Conservation (phyloP, 2,329 filamentous ascomycete species). For the Colletotrichum ledebouriae region DNA sequence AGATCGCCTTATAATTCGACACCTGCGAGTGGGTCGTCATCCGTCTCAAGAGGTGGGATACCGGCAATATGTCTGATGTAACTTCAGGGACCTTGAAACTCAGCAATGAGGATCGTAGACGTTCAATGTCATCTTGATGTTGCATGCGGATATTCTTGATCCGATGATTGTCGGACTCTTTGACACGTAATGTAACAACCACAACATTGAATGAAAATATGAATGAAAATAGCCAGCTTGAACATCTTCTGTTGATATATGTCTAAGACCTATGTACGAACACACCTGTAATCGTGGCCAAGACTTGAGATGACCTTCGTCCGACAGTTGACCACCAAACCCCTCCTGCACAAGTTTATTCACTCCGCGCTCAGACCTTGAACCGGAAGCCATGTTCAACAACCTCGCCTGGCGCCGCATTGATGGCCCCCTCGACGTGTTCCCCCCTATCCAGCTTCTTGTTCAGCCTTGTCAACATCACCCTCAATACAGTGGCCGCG, state of each 20-base stretch:
- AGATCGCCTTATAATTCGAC: neutral
- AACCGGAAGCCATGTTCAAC: slow-evolving; percentile 76
- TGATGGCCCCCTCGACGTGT: slow-evolving; percentile 67
- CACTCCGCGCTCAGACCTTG: slow-evolving; percentile 59
- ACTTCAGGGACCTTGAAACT: neutral
- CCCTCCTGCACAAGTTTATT: neutral
- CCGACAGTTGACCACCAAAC: neutral
- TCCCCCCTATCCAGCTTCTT: slow-evolving; percentile 77
- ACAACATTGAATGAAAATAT: neutral
- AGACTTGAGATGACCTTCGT: neutral
- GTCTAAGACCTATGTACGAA: neutral
- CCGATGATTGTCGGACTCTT: neutral
- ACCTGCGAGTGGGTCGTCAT: neutral
- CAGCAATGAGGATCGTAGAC: neutral
- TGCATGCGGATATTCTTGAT: neutral
- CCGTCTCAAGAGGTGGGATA: neutral
- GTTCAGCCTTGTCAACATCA: slow-evolving; percentile 75
- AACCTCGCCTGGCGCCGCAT: slow-evolving; percentile 67
- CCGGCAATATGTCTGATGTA: neutral
- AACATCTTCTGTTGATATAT: neutral
- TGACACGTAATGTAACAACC: neutral
- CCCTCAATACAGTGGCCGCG: slow-evolving; percentile 71
- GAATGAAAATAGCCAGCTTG: neutral
- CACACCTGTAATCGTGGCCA: neutral
- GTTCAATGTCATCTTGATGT: neutral